A percentile compares a stretch with the other conserved stretches of the same genome.
Conservation (phyloP, 768 basidiomycete species). For the Rhodosporidiobolus odoratus region DNA sequence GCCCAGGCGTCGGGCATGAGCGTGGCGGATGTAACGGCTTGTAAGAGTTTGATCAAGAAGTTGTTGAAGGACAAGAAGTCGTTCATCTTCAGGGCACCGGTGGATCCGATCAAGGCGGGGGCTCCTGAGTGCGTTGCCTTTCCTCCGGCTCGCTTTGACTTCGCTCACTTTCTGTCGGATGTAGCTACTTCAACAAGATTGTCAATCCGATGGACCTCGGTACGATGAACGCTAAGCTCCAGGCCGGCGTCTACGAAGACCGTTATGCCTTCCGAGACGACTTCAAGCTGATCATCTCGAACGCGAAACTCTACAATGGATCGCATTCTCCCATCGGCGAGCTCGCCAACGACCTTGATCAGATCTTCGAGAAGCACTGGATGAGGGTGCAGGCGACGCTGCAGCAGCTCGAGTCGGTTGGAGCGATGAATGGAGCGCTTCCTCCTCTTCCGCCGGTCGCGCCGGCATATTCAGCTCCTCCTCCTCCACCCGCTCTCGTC, state of each 20-base stretch:
- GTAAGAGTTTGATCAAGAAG: slow-evolving; percentile 58
- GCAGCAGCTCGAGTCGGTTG: slow-evolving; percentile 49
- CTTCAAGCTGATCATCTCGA: slow-evolving; percentile 77
- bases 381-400: slow-evolving; percentile 75
- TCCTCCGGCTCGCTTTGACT: too few species aligned
- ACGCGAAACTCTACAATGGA: slow-evolving; percentile 79
- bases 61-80: slow-evolving; percentile 68
- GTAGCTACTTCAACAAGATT: slow-evolving; percentile 82
- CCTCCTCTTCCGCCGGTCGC: too few species aligned
- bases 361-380: slow-evolving; percentile 86
- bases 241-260: slow-evolving; percentile 76
- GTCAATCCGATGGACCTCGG: slow-evolving; percentile 92
- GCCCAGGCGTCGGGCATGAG: slow-evolving; percentile 40
- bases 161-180: not conserved
- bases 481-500: not conserved
- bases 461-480: too few species aligned
- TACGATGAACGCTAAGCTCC: slow-evolving; percentile 78
- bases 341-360: slow-evolving; percentile 68
- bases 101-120: slow-evolving; percentile 47
- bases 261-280: slow-evolving; percentile 78
- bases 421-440: not conserved
- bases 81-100: slow-evolving; percentile 71
- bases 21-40: slow-evolving; percentile 37
- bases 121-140: slow-evolving; percentile 25
- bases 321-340: slow-evolving; percentile 66